phyloP scores from a whole-genome alignment of 352 stramenopile species.

The Phytopythium kandeliae region DNA sequence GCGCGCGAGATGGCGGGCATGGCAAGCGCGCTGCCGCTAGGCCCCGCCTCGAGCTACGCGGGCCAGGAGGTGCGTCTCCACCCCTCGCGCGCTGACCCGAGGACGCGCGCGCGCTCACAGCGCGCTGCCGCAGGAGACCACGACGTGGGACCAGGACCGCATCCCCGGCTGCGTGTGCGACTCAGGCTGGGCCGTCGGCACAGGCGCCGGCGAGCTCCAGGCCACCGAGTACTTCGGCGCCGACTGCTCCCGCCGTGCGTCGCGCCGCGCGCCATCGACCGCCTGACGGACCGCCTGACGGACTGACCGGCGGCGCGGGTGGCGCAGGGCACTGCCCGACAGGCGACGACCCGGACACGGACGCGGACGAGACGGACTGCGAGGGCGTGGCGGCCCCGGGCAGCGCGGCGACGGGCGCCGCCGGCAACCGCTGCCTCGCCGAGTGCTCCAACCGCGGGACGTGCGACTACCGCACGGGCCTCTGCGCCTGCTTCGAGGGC shows the following conservation, averaged over 20 bases:
- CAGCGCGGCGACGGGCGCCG: slow-evolving; percentile 27
- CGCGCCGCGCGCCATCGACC: no score
- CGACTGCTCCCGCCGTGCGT: slow-evolving; percentile 77
- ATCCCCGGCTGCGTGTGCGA: slow-evolving; percentile 90
- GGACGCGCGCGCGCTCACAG: not conserved
- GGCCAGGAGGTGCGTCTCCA: slow-evolving; percentile 23
- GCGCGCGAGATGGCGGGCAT: slow-evolving; percentile 76
- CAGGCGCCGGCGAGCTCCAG: slow-evolving; percentile 66
- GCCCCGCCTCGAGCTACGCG: slow-evolving; percentile 55
- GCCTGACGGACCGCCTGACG: no score
- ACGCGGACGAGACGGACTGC: slow-evolving; percentile 74
- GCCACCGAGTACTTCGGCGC: slow-evolving; percentile 85
- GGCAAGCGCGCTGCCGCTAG: slow-evolving; percentile 62
- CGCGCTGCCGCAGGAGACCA: slow-evolving; percentile 23
- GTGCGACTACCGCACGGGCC: slow-evolving; percentile 82
- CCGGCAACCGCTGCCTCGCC: slow-evolving; percentile 86
- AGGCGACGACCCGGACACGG: slow-evolving; percentile 71
- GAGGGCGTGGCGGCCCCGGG: slow-evolving; percentile 31
- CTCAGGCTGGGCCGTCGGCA: slow-evolving; percentile 79
- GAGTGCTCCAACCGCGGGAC: slow-evolving; percentile 91
- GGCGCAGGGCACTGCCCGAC: slow-evolving; percentile 77
- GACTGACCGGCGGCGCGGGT: no score
- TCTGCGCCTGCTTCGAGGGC: slow-evolving; percentile 87
- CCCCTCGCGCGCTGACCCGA: not conserved
- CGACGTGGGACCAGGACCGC: slow-evolving; percentile 89